Conservation (phyloP, 2,329 filamentous ascomycete genomes). For the Stachybotrys echinatus region DNA sequence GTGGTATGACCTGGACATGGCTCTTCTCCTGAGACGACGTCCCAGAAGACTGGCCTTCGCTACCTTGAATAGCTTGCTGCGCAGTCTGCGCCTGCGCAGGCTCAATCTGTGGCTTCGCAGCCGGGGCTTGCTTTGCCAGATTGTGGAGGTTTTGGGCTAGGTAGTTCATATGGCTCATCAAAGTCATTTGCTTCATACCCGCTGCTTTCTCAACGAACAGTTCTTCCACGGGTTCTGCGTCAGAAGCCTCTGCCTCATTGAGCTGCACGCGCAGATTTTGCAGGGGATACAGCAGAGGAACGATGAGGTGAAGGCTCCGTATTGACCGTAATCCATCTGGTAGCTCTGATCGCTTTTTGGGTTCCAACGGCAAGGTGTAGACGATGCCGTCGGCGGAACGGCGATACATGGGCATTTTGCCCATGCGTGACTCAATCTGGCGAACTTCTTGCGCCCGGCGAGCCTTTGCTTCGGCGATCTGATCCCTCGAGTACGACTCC, state of each 20-base stretch:
- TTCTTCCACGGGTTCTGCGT: constrained; percentile 59
- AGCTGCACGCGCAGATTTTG: constrained; percentile 62
- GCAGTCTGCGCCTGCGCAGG: constrained; percentile 8
- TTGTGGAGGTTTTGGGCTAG: constrained; percentile 65
- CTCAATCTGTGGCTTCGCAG: constrained; percentile 11
- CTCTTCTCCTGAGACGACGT: constrained; percentile 41
- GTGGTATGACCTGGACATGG: constrained; percentile 67
- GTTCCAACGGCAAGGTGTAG: constrained; percentile 67
- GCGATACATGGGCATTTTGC: constrained; percentile 59
- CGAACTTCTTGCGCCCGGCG: constrained; percentile 61
- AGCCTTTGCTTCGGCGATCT: constrained; percentile 58
- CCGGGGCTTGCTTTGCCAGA: constrained; percentile 52
- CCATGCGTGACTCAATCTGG: constrained; percentile 71
- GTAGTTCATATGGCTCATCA: constrained; percentile 73
- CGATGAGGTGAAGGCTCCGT: constrained; percentile 60
- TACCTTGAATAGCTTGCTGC: not conserved
- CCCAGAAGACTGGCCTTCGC: constrained; percentile 4
- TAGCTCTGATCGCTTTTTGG: constrained; percentile 54
- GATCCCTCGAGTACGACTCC: constrained; percentile 49
- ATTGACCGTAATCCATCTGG: constrained; percentile 56
- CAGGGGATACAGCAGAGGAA: constrained; percentile 68
- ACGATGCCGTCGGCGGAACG: constrained; percentile 65
- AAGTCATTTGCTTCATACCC: constrained; percentile 52
- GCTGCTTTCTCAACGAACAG: constrained; percentile 56
- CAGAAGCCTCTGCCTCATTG: constrained; percentile 54